Conservation (phyloP, 805 yeast genomes). For the Hanseniaspora hatyaiensis region DNA sequence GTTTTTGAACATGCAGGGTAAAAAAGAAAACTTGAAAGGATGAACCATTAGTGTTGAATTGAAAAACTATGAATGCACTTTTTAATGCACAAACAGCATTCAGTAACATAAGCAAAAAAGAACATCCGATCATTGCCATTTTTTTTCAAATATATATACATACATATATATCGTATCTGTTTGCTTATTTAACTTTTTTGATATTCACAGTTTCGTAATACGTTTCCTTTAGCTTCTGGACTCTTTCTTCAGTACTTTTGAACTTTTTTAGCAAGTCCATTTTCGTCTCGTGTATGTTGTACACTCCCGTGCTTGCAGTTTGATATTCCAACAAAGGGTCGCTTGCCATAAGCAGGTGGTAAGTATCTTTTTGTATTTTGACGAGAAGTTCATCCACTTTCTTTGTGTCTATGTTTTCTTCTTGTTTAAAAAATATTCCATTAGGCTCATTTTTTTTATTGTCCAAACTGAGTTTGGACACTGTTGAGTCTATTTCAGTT, state of each 20-base stretch:
- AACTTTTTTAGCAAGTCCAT: conserved; percentile 22
- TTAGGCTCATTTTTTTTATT: neutral
- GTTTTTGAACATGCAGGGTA: conserved; percentile 78
- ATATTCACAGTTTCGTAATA: conserved; percentile 8
- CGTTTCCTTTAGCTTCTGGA: neutral
- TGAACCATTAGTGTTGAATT: no score
- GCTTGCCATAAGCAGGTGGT: conserved; percentile 25
- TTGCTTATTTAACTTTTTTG: conserved; percentile 4
- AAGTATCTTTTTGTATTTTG: conserved; percentile 25
- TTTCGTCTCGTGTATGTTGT: conserved; percentile 23
- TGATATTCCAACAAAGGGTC: conserved; percentile 27
- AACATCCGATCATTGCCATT: neutral
- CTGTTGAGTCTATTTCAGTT: conserved; percentile 13
- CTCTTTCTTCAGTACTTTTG: neutral
- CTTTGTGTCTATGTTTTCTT: neutral
- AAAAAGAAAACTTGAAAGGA: no score
- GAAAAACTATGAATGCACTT: no score
- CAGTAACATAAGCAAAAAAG: neutral
- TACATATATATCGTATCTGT: no score
- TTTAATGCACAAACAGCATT: no score
- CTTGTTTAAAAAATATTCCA: neutral
- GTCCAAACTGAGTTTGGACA: neutral
- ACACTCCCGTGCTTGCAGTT: conserved; percentile 22
- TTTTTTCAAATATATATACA: no score
- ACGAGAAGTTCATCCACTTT: neutral